phyloP scores from a whole-genome alignment of 768 basidiomycete genomes.

The Paxillus involutus region DNA sequence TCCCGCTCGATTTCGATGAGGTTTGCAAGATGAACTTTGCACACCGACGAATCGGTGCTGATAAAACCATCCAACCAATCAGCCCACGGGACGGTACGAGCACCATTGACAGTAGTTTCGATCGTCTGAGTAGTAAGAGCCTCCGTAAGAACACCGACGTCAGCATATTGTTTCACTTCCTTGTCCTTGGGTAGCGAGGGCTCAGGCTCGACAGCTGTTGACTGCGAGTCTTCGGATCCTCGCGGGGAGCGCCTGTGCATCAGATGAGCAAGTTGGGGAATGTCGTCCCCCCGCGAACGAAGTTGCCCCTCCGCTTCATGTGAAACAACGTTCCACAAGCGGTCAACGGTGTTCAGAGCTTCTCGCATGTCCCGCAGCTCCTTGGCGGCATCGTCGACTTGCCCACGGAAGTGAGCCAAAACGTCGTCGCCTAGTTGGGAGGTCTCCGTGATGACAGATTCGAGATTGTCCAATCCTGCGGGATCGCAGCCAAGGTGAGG shows the following conservation, averaged over 20 bases:
- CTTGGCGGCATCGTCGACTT: slow-evolving; percentile 49
- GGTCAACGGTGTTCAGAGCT: slow-evolving; percentile 43
- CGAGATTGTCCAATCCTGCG: slow-evolving; percentile 43
- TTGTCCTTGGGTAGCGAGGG: slow-evolving; percentile 11
- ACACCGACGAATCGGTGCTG: slow-evolving; percentile 35
- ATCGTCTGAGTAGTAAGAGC: slow-evolving; percentile 10
- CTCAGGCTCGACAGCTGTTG: slow-evolving; percentile 44
- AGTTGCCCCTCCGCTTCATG: slow-evolving; percentile 47
- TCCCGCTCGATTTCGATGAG: slow-evolving; percentile 37
- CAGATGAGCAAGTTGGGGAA: slow-evolving; percentile 10
- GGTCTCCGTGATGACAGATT: slow-evolving; percentile 47
- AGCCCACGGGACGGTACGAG: slow-evolving; percentile 35
- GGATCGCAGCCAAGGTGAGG: slow-evolving; percentile 37
- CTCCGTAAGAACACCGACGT: slow-evolving; percentile 22
- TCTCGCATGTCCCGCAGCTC: slow-evolving; percentile 50
- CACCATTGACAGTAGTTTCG: slow-evolving; percentile 23
- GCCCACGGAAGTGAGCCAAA: slow-evolving; percentile 50
- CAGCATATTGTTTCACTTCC: slow-evolving; percentile 14
- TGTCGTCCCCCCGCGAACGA: slow-evolving; percentile 1
- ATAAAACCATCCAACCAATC: slow-evolving; percentile 41
- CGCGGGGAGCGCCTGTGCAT: slow-evolving; percentile 42
- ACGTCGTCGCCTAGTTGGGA: slow-evolving; percentile 45
- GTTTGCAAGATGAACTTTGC: slow-evolving; percentile 34
- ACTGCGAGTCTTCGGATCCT: slow-evolving; percentile 68
- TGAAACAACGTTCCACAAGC: slow-evolving; percentile 43